Evolutionary conservation across 2,329 filamentous ascomycete genomes (phyloP), one percentile per base, ranked within the genome.

Genomic region (Zalaria obscura): DNA sequence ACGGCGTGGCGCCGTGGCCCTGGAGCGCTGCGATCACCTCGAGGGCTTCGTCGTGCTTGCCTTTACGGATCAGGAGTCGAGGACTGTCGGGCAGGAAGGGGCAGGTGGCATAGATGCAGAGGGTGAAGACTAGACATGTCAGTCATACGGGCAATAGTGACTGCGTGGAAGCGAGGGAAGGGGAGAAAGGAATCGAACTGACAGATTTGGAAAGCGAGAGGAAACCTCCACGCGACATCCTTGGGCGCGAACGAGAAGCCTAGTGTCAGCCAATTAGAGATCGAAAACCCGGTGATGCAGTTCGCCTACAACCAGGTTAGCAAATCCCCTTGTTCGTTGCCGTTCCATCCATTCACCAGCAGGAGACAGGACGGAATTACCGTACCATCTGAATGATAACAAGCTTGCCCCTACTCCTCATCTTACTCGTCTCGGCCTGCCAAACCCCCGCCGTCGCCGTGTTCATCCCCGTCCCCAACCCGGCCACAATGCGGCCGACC

Each of bases 381-480:
- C 40, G 37, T 1, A 40, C 43, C 3, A 49, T 37, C 34, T 47
- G 36, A 6, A 49, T 35, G 25, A 43, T 40, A 2, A 45, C 66
- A 35, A 71, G 52, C 46, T 69, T 65, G 6, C 68, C 68, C 40
- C 68, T 61, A 38, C 59, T 59, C 40, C 68, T 63, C 29, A 67
- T 62, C 49, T 67, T 68, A 47, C 63, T 68, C 45, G 66, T 69
- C 52, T 69, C 67, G 4, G 63, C 62, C 55, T 72, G 68, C 49
- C 70, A 73, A 5, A 67, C 69, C 2, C 69, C 69, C 28, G 72
- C 70, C 0, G 68, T 72, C 0, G 64, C 65, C 2, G 69, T 73
- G 54, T 73, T 73, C 58, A 73, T 71, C 11, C 70, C 70, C 43
- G 72, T 73, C 4, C 70, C 70, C 10, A 73, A 52, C 39, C 70